A percentile compares a stretch with the other conserved stretches of the same genome.
Evolutionary conservation across 805 yeast species (phyloP).

Genomic region (Geotrichum ghanense): DNA sequence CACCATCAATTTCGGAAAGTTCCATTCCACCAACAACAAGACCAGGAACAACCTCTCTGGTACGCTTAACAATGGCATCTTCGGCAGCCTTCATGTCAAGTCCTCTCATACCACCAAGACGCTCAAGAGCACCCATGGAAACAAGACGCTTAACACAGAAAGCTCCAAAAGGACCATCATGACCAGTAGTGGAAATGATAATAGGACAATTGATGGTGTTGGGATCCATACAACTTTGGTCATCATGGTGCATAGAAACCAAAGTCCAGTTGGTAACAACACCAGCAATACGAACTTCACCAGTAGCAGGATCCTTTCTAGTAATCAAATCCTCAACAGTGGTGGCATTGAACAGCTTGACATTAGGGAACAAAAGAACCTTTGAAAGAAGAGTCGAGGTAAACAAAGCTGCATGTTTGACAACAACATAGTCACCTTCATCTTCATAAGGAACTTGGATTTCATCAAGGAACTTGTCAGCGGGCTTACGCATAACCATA

Average conservation of each 20-base stretch:
- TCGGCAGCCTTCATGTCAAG: slow-evolving; percentile 71
- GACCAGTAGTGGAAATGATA: slow-evolving; percentile 65
- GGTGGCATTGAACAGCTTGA: slow-evolving; percentile 68
- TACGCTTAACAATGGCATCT: slow-evolving; percentile 59
- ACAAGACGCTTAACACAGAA: slow-evolving; percentile 62
- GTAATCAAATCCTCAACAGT: slow-evolving; percentile 74
- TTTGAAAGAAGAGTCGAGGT: slow-evolving; percentile 60
- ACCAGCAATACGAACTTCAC: slow-evolving; percentile 59
- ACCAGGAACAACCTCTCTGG: slow-evolving; percentile 57
- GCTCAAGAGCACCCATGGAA: slow-evolving; percentile 34
- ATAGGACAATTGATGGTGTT: slow-evolving; percentile 58
- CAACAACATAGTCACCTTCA: slow-evolving; percentile 71
- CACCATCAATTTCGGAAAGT: slow-evolving; percentile 64
- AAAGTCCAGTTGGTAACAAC: slow-evolving; percentile 79
- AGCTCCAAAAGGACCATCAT: slow-evolving; percentile 78
- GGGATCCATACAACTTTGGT: slow-evolving; percentile 75
- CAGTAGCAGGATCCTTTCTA: slow-evolving; percentile 44
- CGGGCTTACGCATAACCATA: slow-evolving; percentile 71
- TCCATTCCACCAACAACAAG: slow-evolving; percentile 68
- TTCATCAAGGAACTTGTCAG: slow-evolving; percentile 56
- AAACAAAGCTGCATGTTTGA: slow-evolving; percentile 70
- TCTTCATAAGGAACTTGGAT: slow-evolving; percentile 59
- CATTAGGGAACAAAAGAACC: slow-evolving; percentile 60
- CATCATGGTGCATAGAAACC: slow-evolving; percentile 63
- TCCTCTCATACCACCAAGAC: slow-evolving; percentile 64